A percentile compares a stretch with the other conserved stretches of the same genome.
Conservation (phyloP, 2,329 filamentous ascomycete species). For the Sarocladium kiliense region DNA sequence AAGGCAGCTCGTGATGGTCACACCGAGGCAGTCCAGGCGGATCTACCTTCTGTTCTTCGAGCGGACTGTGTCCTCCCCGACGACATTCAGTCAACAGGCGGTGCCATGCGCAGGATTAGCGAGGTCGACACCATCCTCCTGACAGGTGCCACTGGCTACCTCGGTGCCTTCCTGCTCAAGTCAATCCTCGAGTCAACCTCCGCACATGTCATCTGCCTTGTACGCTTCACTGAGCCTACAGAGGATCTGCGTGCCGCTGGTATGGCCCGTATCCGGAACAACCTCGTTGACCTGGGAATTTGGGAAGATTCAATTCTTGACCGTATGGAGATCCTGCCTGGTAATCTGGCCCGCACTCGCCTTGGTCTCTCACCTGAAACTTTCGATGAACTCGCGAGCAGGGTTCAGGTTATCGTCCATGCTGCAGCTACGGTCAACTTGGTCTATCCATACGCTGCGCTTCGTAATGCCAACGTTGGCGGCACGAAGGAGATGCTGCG, state of each 20-base stretch:
- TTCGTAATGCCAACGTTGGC: slow-evolving; percentile 70
- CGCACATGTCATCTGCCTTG: slow-evolving; percentile 66
- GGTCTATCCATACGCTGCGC: slow-evolving; percentile 74
- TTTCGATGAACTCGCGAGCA: slow-evolving; percentile 60
- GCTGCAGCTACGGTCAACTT: slow-evolving; percentile 75
- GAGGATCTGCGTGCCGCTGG: slow-evolving; percentile 60
- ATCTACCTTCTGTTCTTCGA: slow-evolving; percentile 63
- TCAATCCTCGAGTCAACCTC: slow-evolving; percentile 63
- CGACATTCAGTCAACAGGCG: slow-evolving; percentile 56
- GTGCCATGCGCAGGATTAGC: slow-evolving; percentile 52
- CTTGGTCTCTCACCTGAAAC: slow-evolving; percentile 62
- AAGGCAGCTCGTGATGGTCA: slow-evolving; percentile 66
- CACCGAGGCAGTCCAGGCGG: slow-evolving; percentile 69
- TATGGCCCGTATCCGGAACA: slow-evolving; percentile 68
- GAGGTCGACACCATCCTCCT: slow-evolving; percentile 65
- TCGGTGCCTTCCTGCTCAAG: slow-evolving; percentile 69
- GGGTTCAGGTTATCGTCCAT: slow-evolving; percentile 70
- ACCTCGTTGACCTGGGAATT: slow-evolving; percentile 71
- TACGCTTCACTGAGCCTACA: slow-evolving; percentile 64
- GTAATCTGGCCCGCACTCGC: slow-evolving; percentile 63
- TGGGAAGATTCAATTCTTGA: slow-evolving; percentile 76
- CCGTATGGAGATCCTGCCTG: slow-evolving; percentile 69
- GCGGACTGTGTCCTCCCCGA: slow-evolving; percentile 63
- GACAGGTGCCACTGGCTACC: slow-evolving; percentile 71
- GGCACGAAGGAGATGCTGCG: slow-evolving; percentile 73